A percentile compares a stretch with the other conserved stretches of the same genome.
These are phyloP conservation scores for Lipomyces chichibuensis DNA, from an alignment of 805 yeast species.

Conservation along the genomic window DNA sequence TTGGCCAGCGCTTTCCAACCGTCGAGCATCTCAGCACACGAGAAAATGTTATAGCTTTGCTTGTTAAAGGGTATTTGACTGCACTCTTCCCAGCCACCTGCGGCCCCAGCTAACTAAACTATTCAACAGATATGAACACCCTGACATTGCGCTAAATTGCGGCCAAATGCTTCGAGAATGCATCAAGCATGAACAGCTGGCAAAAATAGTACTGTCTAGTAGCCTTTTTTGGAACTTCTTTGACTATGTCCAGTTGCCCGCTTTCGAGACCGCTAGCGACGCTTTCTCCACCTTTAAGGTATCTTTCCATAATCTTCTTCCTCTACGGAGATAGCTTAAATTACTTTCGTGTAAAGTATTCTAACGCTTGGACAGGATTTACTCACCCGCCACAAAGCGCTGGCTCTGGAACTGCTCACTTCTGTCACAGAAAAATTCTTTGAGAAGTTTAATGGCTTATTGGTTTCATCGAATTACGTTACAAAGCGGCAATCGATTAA, in stretches of 20 bases:
- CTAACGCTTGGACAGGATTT: constrained; percentile 48
- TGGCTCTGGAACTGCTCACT: constrained; percentile 71
- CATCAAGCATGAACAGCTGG: constrained; percentile 72
- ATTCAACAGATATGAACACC: constrained; percentile 61
- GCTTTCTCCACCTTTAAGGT: constrained; percentile 71
- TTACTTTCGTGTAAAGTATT: not conserved
- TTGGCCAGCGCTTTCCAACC: constrained; percentile 78
- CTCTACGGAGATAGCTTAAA: not conserved
- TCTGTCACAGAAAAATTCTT: constrained; percentile 63
- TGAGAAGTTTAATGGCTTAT: constrained; percentile 63
- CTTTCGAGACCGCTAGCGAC: constrained; percentile 90
- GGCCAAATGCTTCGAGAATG: constrained; percentile 86
- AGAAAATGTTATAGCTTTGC: constrained; percentile 63
- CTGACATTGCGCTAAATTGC: constrained; percentile 70
- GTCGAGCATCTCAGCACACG: constrained; percentile 75
- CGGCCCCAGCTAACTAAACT: constrained; percentile 1
- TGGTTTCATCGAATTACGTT: constrained; percentile 81
- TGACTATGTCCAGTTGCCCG: constrained; percentile 69
- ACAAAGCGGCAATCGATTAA: constrained; percentile 87
- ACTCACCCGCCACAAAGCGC: constrained; percentile 66
- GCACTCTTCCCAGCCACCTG: not conserved
- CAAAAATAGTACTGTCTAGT: constrained; percentile 62
- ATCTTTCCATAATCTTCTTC: not conserved
- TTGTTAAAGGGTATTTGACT: constrained; percentile 49
- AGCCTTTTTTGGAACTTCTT: constrained; percentile 77